Conservation (phyloP, 2,329 filamentous ascomycete species). For the Dendryphion nanum region DNA sequence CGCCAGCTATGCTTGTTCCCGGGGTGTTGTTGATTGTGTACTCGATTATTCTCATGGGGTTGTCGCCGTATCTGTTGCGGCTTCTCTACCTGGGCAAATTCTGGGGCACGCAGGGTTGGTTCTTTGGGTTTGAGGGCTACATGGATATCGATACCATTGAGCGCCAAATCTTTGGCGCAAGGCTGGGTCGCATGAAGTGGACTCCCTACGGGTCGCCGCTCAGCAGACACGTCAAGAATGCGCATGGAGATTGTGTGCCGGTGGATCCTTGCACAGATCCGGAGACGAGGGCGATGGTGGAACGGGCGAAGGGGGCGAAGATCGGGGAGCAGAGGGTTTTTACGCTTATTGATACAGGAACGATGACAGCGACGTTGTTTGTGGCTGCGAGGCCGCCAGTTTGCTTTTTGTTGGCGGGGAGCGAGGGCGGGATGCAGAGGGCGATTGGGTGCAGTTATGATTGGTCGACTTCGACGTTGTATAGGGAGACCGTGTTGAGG, state of each 20-base stretch:
- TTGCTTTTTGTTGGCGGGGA: constrained; percentile 44
- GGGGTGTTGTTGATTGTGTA: constrained; percentile 27
- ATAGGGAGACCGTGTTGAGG: constrained; percentile 46
- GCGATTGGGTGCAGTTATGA: constrained; percentile 49
- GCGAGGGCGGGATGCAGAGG: constrained; percentile 48
- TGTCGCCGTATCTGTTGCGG: constrained; percentile 35
- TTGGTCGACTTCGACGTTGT: constrained; percentile 41
- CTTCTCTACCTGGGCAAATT: constrained; percentile 42
- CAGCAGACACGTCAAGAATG: constrained; percentile 30
- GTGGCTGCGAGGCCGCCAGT: constrained; percentile 41
- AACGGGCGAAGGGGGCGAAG: constrained; percentile 19
- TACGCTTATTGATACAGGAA: constrained; percentile 36
- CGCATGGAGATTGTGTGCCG: constrained; percentile 29
- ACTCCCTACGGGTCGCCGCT: constrained; percentile 30
- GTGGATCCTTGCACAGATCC: constrained; percentile 31
- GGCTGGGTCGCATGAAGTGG: constrained; percentile 39
- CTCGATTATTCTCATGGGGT: constrained; percentile 24
- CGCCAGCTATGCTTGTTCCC: constrained; percentile 4
- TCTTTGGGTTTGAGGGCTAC: constrained; percentile 46
- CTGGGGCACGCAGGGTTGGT: constrained; percentile 42
- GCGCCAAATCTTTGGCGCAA: constrained; percentile 38
- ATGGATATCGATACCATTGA: constrained; percentile 41
- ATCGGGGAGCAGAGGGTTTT: constrained; percentile 27
- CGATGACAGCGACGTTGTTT: constrained; percentile 47
- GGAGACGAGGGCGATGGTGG: constrained; percentile 16